Evolutionary conservation across 192 early-diverging fungal species (phyloP), one percentile per base, ranked within the genome.

Genomic region (Backusella mclennaniae): DNA sequence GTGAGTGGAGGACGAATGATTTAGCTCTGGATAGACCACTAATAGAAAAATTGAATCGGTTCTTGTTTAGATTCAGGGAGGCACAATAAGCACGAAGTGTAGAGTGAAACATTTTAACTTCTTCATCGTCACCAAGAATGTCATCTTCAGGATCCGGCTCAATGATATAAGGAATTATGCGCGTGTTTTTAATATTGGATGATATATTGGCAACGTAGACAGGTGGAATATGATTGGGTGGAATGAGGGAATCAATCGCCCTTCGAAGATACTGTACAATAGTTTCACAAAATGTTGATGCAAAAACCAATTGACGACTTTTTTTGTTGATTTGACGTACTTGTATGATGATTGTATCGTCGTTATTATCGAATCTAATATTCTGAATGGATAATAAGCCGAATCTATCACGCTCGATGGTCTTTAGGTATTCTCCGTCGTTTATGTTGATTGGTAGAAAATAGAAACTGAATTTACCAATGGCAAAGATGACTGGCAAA

Each of bases 381-480:
- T n/a, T 66, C 36, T 77, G 76, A 26, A 82, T 76, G 21, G 81
- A 49, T 14, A 82, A 69, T 4, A 82, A 74, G 2, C 81, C 81
- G 39, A 75, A 75, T 14, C 81, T 74, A 39, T 79, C 81, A 7
- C 77, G 73, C 4, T 73, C 77, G 5, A 82, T 35, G 15, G 44
- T 23, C 12, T 78, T 78, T 8, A 74, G 53, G 56, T 79, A 75
- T 8, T 76, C 66, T 2, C 75, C 74, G 29, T 73, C 70, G 23
- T 31, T n/a, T 17, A 14, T 8, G 15, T 52, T 42, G 7, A 23
- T 52, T 35, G 81, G 81, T 23, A 79, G 63, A 2, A 82, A 26
- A 39, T 82, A 82, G 9, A 82, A 49, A 38, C 77, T 82, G 66
- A 69, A 75, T 52, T 76, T 75, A 21, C 81, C 81, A 38, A 82